Base-by-base conservation (phyloP, 208 protist species). In the Tritrichomonas foetus region DNA sequence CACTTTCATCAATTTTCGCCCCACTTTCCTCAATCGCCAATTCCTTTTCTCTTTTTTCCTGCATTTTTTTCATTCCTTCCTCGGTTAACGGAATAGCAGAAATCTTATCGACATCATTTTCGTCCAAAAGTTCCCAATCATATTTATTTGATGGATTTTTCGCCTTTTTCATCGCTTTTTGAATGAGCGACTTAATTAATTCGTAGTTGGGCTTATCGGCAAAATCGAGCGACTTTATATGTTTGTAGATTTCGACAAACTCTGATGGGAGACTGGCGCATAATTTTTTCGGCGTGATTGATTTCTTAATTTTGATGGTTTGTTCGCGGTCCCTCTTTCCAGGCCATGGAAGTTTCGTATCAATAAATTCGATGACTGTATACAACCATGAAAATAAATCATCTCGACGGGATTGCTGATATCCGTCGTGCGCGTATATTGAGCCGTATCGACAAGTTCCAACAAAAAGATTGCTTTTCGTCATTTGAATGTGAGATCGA, bases 361-460 rank as follows among this genome's bases (percentile, higher is more conserved):
- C 74, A 53, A 36, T 41, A 82, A 82, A 41, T 30, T 82, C 74
- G 5, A 82, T 20, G 2, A 82, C 41, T 53, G 74, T 82, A 25
- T 82, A 82, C 47, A 82, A 9, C 74, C 74, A 82, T 82, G 74
- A 82, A 53, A 82, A 47, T n/a, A 82, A 50, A 82, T 82, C 74
- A 53, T 82, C 74, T n/a, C 74, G 74, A 20, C 74, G 74, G 8
- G 41, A 20, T 11, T 50, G 39, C 8, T 82, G 41, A 30, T 82
- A 30, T 11, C 41, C n/a, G 14, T 82, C 41, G 74, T 82, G 74
- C 20, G 74, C 74, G 50, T 82, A 27, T 8, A 82, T 36, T 8
- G 74, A 82, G 22, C 41, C 74, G 30, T 50, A 82, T n/a, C 41
- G 41, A 30, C 74, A 82, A 22, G 74, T 82, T 47, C 74, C 74